Base-by-base conservation (phyloP, 2,329 filamentous ascomycete genomes). In the Orbilia brochopaga region DNA sequence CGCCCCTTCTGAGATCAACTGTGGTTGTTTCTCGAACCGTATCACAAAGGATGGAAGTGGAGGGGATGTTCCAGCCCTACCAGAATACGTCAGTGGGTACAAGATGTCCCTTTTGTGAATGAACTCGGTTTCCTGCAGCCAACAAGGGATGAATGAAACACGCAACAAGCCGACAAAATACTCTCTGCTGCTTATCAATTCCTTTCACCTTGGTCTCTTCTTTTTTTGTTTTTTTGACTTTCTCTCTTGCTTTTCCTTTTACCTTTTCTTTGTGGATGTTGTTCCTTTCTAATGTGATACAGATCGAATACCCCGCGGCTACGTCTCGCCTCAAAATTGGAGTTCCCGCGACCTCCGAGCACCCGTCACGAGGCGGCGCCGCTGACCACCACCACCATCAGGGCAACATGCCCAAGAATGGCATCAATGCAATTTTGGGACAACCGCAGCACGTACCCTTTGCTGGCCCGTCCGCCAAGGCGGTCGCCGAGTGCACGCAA, bases 261-360 rank as follows among this genome's bases (percentile, higher is more conserved):
- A 13, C n/a, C 37, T 59, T 58, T 50, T 52, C 35, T 51, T 50
- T 37, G 50, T 51, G 19, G 30, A 48, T 15, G 55, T 56, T 21
- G 10, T 35, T 57, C 35, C 44, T 50, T 27, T 58, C 63, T 23
- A 51, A 61, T 66, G 61, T 66, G 61, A 53, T 67, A 67, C 78
- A 96, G 91, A 87, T 99, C 78, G 92, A 97, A 82, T 94, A 92
- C 40, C 93, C 95, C 4, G 88, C 93, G 77, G 94, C 94, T 8
- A 96, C 92, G 27, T 93, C 97, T 79, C 88, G 94, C 75, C 85
- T 99, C 73, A 89, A 91, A 63, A 92, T 96, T 62, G 94, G 94
- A 73, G 89, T 99, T 80, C 93, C 94, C 24, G 92, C 91, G 6
- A 97, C 94, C 0, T 81, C 88, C 73, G 86, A 86, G 78, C 85